phyloP scores from a whole-genome alignment of 75 land plant genomes.

The Pinus taeda region DNA sequence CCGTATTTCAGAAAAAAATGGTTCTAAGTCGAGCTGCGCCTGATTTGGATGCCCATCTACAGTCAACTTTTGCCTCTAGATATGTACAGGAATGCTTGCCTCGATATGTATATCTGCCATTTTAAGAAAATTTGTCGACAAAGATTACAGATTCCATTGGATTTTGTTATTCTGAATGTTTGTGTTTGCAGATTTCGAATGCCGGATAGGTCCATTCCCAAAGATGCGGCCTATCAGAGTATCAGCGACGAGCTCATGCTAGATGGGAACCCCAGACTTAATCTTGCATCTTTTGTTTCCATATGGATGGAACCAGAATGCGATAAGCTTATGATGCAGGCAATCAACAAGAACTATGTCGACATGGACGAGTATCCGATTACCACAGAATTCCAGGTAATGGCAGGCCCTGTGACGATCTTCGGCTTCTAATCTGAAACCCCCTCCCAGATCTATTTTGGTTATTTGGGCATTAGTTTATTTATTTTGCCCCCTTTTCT shows the following conservation, averaged over 20 bases:
- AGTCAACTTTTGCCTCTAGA: background rate
- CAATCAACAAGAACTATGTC: slow-evolving; percentile 68
- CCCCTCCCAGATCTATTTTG: background rate
- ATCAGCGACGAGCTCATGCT: slow-evolving; percentile 74
- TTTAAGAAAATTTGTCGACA: slow-evolving; percentile 48
- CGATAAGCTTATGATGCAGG: slow-evolving; percentile 45
- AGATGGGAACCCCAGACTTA: slow-evolving; percentile 80
- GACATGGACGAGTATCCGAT: slow-evolving; percentile 80
- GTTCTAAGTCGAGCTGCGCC: no score
- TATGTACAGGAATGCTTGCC: slow-evolving; percentile 4
- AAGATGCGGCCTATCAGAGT: slow-evolving; percentile 73
- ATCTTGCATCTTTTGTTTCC: slow-evolving; percentile 75
- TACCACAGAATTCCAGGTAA: slow-evolving; percentile 63
- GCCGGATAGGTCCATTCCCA: slow-evolving; percentile 55
- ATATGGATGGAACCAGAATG: slow-evolving; percentile 84
- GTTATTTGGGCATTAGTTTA: background rate
- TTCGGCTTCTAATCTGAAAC: no score
- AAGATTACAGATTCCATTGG: slow-evolving; percentile 18
- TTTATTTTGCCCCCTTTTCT: background rate
- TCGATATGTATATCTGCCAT: background rate
- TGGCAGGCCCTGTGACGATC: background rate
- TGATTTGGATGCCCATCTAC: background rate
- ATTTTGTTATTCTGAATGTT: no score
- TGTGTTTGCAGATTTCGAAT: slow-evolving; percentile 30
- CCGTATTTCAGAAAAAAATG: no score